Base-by-base conservation (phyloP, 2,329 filamentous ascomycete species). In the Claviceps cyperi region DNA sequence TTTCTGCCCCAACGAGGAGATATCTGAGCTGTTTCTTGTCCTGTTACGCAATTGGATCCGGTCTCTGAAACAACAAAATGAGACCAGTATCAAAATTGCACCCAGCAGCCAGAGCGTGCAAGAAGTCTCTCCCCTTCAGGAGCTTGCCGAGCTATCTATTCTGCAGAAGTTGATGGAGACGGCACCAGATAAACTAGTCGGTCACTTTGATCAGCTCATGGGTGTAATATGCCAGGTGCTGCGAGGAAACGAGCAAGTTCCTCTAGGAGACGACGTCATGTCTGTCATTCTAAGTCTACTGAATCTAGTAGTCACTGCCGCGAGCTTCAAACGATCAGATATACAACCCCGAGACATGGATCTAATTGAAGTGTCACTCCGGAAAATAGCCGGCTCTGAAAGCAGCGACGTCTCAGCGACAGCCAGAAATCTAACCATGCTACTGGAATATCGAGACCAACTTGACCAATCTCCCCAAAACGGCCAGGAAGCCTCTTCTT, bases 131-230 rank as follows among this genome's bases (percentile, higher is more conserved):
- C 67, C 75, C 0, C 52, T 78, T 3, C 60, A 59, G 4, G 69
- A 71, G 4, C 65, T 88, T 1, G 63, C 75, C 5, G 73, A 84
- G 54, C 70, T 80, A 5, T 79, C 79, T 46, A 64, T 86, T 0
- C 69, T 86, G 7, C 80, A 85, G 57, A 75, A 73, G 36, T 73
- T 88, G 64, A 78, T 86, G 63, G 75, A 77, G 22, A 73, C 69
- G 44, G 74, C 82, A 44, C 75, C 80, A 1, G 76, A 82, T 21
- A 80, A 77, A 53, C 70, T 88, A 13, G 75, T 83, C 32, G 74
- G 72, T 35, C 76, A 80, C 51, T 81, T 83, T 2, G 74, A 74
- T 43, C 79, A 84, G 56, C 71, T 86, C 6, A 66, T 88, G 2
- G 75, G 80, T 44, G 71, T 89, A 2, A 74, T 83, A 46, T 70